A percentile compares a stretch with the other conserved stretches of the same genome.
Evolutionary conservation across 805 yeast species (phyloP).

Genomic region (Starmerella geochares): DNA sequence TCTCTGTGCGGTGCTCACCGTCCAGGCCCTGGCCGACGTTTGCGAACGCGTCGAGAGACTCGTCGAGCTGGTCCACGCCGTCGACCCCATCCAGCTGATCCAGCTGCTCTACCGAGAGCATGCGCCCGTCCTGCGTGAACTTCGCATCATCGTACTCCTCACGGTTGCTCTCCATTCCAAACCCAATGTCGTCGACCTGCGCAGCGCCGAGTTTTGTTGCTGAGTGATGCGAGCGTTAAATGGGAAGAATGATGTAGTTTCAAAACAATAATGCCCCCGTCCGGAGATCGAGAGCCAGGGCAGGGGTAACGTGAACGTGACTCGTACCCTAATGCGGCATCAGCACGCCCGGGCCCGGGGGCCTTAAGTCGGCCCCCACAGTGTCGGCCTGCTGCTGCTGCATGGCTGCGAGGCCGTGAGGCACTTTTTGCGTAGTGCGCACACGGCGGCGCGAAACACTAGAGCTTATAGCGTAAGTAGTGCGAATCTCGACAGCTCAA

Average conservation of each 20-base stretch:
- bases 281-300: not conserved
- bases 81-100: conserved; percentile 10
- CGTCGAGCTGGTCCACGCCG: conserved; percentile 19
- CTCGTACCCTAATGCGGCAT: not conserved
- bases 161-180: not conserved
- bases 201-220: not conserved
- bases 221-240: not conserved
- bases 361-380: not conserved
- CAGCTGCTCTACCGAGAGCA: conserved; percentile 6
- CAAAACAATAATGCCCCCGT: not conserved
- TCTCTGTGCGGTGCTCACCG: conserved; percentile 71
- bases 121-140: conserved; percentile 5
- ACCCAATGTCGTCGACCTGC: not conserved
- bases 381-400: too few species aligned
- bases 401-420: too few species aligned
- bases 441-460: too few species aligned
- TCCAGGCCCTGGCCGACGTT: conserved; percentile 89
- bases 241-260: not conserved
- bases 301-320: conserved; percentile 1
- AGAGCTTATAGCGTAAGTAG: too few species aligned
- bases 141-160: conserved; percentile 11
- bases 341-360: not conserved
- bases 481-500: too few species aligned
- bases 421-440: too few species aligned
- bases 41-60: conserved; percentile 52